A percentile compares a stretch with the other conserved stretches of the same genome.
Evolutionary conservation across 768 basidiomycete species (phyloP).

Genomic region (Sarcomyxa edulis): DNA sequence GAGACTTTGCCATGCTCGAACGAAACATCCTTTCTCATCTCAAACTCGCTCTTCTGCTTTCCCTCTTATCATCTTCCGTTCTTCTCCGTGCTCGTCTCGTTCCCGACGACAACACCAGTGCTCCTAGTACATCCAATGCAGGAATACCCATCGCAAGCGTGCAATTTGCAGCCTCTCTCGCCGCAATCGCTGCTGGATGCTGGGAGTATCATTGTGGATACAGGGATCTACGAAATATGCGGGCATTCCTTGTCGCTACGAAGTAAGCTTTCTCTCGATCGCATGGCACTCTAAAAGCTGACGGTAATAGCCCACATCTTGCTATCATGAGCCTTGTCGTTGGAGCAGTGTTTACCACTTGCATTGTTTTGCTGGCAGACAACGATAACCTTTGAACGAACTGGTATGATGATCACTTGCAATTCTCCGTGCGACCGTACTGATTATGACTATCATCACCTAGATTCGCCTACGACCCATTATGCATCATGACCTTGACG

Average conservation of each 20-base stretch:
- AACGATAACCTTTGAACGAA: constrained; percentile 11
- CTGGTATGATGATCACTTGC: neutral
- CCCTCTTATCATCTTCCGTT: constrained; percentile 58
- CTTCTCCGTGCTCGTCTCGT: constrained; percentile 58
- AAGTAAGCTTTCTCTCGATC: constrained; percentile 35
- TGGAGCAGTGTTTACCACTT: constrained; percentile 43
- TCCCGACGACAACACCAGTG: constrained; percentile 26
- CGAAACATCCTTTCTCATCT: constrained; percentile 68
- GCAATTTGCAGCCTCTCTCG: constrained; percentile 47
- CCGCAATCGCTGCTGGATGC: constrained; percentile 47
- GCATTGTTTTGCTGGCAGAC: constrained; percentile 42
- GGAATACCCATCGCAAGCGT: constrained; percentile 47
- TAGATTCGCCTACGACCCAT: no score
- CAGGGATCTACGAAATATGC: constrained; percentile 48
- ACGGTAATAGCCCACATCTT: constrained; percentile 39
- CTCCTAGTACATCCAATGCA: constrained; percentile 17
- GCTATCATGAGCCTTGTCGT: constrained; percentile 46
- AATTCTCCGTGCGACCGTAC: neutral
- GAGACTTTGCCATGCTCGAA: constrained; percentile 78
- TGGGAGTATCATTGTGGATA: constrained; percentile 66
- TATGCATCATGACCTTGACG: no score
- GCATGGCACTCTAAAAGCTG: constrained; percentile 3
- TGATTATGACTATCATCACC: no score
- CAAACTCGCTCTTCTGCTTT: constrained; percentile 60
- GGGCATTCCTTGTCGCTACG: constrained; percentile 53